A percentile compares a stretch with the other conserved stretches of the same genome.
These are phyloP conservation scores for Russula compacta DNA, from an alignment of 768 basidiomycete species.

Conservation along the genomic window DNA sequence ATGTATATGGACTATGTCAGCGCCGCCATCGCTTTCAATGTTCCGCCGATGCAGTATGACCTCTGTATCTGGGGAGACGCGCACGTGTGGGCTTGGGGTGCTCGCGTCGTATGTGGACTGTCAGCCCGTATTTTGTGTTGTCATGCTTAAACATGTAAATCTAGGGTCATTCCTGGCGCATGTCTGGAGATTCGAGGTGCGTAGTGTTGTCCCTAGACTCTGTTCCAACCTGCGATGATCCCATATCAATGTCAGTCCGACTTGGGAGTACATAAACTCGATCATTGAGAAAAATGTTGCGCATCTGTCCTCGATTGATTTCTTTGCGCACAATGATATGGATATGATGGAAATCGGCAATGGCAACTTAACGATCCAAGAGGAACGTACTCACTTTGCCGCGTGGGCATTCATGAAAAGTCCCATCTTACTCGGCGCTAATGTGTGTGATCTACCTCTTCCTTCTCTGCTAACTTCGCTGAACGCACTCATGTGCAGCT, in stretches of 20 bases:
- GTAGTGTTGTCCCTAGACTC: not conserved
- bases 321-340: conserved; percentile 48
- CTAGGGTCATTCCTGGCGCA: conserved; percentile 47
- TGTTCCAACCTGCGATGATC: not conserved
- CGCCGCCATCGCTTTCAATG: conserved; percentile 36
- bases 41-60: conserved; percentile 39
- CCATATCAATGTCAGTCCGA: conserved; percentile 26
- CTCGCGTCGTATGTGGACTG: conserved; percentile 34
- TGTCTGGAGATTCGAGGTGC: conserved; percentile 40
- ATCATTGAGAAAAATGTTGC: conserved; percentile 38
- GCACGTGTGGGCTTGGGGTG: conserved; percentile 52
- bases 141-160: not conserved
- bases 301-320: conserved; percentile 35
- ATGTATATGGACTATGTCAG: conserved; percentile 22
- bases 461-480: not conserved
- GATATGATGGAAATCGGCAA: conserved; percentile 49
- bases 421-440: conserved; percentile 41
- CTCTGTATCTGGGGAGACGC: conserved; percentile 50
- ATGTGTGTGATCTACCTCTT: conserved; percentile 22
- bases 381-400: conserved; percentile 50
- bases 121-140: not conserved
- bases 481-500: conserved; percentile 28
- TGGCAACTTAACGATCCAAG: conserved; percentile 38
- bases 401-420: conserved; percentile 51
- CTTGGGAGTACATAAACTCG: conserved; percentile 42